Evolutionary conservation across 1,284 basidiomycete species (phyloP).

Genomic region (Leccinum solheimii): DNA sequence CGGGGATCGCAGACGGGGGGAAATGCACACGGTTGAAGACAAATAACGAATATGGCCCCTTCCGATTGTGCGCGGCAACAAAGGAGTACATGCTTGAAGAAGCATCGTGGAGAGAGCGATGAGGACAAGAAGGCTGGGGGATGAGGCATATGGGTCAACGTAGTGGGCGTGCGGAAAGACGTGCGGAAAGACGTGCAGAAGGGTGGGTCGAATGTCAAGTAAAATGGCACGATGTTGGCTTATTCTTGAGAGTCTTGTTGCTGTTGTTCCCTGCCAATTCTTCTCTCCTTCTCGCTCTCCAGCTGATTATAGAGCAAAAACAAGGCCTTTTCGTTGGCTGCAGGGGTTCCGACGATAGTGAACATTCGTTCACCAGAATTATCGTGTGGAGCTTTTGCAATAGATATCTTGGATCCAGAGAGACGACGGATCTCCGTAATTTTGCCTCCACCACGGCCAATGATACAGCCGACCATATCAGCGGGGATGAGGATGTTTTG

Average conservation of each 20-base stretch:
- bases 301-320: slow-evolving; percentile 97
- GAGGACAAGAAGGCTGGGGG: slow-evolving; percentile 32
- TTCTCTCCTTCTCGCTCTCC: slow-evolving; percentile 93
- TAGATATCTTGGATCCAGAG: slow-evolving; percentile 95
- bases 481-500: slow-evolving; percentile 99
- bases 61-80: slow-evolving; percentile 15
- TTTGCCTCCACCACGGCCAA: slow-evolving; percentile 95
- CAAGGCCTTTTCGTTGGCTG: slow-evolving; percentile 95
- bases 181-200: slow-evolving; percentile 2
- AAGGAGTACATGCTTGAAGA: slow-evolving; percentile 15
- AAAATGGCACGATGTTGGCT: slow-evolving; percentile 12
- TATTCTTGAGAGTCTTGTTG: slow-evolving; percentile 58
- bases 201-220: slow-evolving; percentile 2
- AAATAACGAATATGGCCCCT: slow-evolving; percentile 27
- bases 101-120: slow-evolving; percentile 16
- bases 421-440: slow-evolving; percentile 98
- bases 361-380: slow-evolving; percentile 99
- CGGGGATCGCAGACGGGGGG: slow-evolving; percentile 12
- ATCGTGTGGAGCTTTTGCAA: slow-evolving; percentile 97
- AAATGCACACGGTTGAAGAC: slow-evolving; percentile 29
- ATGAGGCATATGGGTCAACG: slow-evolving; percentile 27
- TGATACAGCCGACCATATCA: slow-evolving; percentile 99
- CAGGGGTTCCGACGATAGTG: slow-evolving; percentile 95
- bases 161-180: slow-evolving; percentile 10
- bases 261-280: slow-evolving; percentile 79